phyloP scores from a whole-genome alignment of 2,329 filamentous ascomycete genomes.

The Thielaviopsis ethacetica region DNA sequence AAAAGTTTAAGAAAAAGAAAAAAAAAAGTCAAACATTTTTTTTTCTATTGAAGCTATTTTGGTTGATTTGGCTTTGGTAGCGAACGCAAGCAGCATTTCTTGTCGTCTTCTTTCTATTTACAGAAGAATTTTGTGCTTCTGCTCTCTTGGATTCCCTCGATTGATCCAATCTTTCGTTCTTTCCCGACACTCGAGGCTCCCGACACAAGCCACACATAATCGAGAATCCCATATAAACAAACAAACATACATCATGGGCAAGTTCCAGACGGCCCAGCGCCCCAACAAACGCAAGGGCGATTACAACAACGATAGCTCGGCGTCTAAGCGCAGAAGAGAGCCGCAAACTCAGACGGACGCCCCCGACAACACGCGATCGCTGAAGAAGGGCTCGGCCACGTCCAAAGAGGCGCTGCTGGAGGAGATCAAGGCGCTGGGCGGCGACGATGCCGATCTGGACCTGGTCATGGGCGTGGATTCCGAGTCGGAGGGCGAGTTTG shows the following conservation, averaged over 20 bases:
- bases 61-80: neutral
- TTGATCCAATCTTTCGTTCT: too few relatives aligned
- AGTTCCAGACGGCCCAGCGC: conserved; percentile 8
- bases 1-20: neutral
- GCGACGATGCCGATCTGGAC: conserved; percentile 47
- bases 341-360: neutral
- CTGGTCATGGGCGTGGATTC: conserved; percentile 38
- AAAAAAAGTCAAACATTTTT: conserved; percentile 1
- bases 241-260: conserved; percentile 5
- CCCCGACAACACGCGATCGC: conserved; percentile 1
- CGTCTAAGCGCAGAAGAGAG: conserved; percentile 6
- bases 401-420: conserved; percentile 32
- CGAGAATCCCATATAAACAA: neutral
- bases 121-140: too few relatives aligned
- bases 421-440: conserved; percentile 49
- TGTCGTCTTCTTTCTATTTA: neutral
- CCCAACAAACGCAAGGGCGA: conserved; percentile 12
- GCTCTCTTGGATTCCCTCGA: too few relatives aligned
- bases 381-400: conserved; percentile 1
- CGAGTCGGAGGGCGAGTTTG: conserved; percentile 22
- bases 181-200: neutral
- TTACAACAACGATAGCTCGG: conserved; percentile 10
- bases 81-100: neutral
- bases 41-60: neutral
- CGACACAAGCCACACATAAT: neutral